Conservation (phyloP, 768 basidiomycete species). For the Hygrophorus pudorinus region DNA sequence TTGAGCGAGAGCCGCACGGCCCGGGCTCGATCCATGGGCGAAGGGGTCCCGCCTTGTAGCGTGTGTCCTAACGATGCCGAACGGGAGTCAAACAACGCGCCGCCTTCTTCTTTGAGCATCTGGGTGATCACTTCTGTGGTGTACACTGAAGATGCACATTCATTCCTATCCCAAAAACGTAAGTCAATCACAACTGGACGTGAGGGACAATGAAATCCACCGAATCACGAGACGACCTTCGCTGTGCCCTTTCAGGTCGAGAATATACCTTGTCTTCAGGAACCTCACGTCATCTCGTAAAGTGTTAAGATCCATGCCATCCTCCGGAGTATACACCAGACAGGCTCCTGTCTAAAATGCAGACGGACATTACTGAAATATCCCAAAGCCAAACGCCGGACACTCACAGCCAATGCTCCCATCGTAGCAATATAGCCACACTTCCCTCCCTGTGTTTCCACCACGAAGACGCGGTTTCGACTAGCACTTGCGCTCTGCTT, state of each 20-base stretch:
- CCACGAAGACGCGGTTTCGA: slow-evolving; percentile 91
- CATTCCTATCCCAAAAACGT: slow-evolving; percentile 45
- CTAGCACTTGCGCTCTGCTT: slow-evolving; percentile 98
- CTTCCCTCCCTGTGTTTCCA: slow-evolving; percentile 95
- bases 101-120: slow-evolving; percentile 95
- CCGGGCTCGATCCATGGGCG: slow-evolving; percentile 87
- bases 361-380: background rate
- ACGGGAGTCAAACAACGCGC: slow-evolving; percentile 82
- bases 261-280: slow-evolving; percentile 72
- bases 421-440: slow-evolving; percentile 94
- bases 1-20: slow-evolving; percentile 84
- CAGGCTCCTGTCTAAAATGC: slow-evolving; percentile 70
- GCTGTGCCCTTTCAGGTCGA: slow-evolving; percentile 82
- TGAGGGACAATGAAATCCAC: slow-evolving; percentile 31
- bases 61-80: slow-evolving; percentile 97
- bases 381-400: background rate
- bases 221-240: slow-evolving; percentile 91
- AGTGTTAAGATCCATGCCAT: slow-evolving; percentile 74
- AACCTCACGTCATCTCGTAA: slow-evolving; percentile 80
- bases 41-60: slow-evolving; percentile 91
- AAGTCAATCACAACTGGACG: background rate
- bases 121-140: slow-evolving; percentile 86
- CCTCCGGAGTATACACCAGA: slow-evolving; percentile 90
- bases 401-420: slow-evolving; percentile 87
- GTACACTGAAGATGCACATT: slow-evolving; percentile 81